Conservation (phyloP, 345 rosid species). For the Ailanthus altissimus region DNA sequence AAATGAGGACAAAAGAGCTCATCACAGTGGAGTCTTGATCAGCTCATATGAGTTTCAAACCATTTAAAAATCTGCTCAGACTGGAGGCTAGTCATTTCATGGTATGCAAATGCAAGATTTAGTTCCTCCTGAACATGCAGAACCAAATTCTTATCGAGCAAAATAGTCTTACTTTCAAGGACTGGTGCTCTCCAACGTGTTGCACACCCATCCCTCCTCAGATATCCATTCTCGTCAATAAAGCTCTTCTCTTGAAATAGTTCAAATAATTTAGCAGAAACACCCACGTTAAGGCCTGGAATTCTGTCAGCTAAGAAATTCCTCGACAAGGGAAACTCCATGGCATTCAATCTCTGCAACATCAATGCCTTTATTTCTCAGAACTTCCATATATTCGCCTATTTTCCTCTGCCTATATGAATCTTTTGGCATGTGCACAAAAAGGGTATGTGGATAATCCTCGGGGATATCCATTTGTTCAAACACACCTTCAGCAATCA, state of each 20-base stretch:
- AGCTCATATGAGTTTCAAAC: constrained; percentile 81
- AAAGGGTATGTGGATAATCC: constrained; percentile 78
- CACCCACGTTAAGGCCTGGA: constrained; percentile 45
- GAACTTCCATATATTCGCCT: constrained; percentile 45
- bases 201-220: constrained; percentile 76
- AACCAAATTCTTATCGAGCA: constrained; percentile 49
- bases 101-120: constrained; percentile 88
- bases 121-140: constrained; percentile 85
- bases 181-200: constrained; percentile 69
- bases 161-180: constrained; percentile 27
- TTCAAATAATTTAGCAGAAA: constrained; percentile 57
- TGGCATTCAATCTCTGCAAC: constrained; percentile 78
- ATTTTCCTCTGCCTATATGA: constrained; percentile 60
- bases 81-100: constrained; percentile 93
- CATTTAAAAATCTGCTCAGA: constrained; percentile 81
- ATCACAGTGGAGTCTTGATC: constrained; percentile 17
- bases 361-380: constrained; percentile 65
- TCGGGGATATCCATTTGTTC: constrained; percentile 53
- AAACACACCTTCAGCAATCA: constrained; percentile 87
- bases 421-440: constrained; percentile 95
- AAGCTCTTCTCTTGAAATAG: constrained; percentile 60
- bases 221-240: constrained; percentile 65
- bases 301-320: constrained; percentile 65
- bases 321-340: constrained; percentile 57
- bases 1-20: background rate